Conservation (phyloP, 2,329 filamentous ascomycete genomes). For the Neonectria neomacrospora region DNA sequence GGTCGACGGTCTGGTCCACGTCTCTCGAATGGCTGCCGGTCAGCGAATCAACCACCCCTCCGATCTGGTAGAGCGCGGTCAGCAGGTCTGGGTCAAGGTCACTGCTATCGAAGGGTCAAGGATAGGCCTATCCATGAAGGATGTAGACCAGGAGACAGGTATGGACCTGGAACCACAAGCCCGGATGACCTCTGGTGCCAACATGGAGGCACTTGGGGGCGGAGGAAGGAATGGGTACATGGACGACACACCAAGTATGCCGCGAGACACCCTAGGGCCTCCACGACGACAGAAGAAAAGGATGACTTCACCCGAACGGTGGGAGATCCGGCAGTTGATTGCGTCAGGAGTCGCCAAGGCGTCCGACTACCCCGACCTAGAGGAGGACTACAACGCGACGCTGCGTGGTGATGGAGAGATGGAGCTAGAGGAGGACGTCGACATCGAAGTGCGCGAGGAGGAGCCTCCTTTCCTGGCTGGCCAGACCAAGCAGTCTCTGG, state of each 20-base stretch:
- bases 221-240: slow-evolving; percentile 67
- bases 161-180: slow-evolving; percentile 83
- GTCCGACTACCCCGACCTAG: slow-evolving; percentile 91
- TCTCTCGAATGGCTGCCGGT: slow-evolving; percentile 87
- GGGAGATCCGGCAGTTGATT: slow-evolving; percentile 97
- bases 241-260: slow-evolving; percentile 51
- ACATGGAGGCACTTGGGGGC: slow-evolving; percentile 83
- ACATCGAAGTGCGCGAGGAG: slow-evolving; percentile 96
- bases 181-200: slow-evolving; percentile 87
- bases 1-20: slow-evolving; percentile 92
- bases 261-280: slow-evolving; percentile 53
- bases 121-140: slow-evolving; percentile 95
- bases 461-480: slow-evolving; percentile 96
- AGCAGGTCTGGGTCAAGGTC: slow-evolving; percentile 93
- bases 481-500: slow-evolving; percentile 95
- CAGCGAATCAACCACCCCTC: slow-evolving; percentile 91
- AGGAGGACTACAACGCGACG: slow-evolving; percentile 92
- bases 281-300: slow-evolving; percentile 80
- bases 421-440: slow-evolving; percentile 94
- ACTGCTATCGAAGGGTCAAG: slow-evolving; percentile 83
- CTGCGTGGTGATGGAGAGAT: slow-evolving; percentile 87
- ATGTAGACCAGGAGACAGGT: slow-evolving; percentile 91
- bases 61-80: slow-evolving; percentile 82
- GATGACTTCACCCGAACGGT: slow-evolving; percentile 95
- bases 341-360: slow-evolving; percentile 94